Conservation (phyloP, 768 basidiomycete species). For the Boletus reticuloceps region DNA sequence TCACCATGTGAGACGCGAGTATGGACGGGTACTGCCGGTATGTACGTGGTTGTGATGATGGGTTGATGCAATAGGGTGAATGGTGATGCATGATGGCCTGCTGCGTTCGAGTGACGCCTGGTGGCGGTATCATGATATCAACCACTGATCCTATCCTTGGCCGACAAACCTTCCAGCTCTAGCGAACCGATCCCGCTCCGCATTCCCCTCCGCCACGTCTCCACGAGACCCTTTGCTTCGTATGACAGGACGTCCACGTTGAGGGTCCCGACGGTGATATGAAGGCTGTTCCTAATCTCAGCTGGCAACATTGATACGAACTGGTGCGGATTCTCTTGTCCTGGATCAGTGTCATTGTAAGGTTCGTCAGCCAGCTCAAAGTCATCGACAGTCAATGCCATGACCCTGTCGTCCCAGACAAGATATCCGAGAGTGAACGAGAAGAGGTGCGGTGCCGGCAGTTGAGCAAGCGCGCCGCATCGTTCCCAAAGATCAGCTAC, state of each 20-base stretch:
- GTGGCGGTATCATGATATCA: neutral
- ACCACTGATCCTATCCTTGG: slow-evolving; percentile 33
- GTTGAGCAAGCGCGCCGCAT: slow-evolving; percentile 6
- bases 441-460: slow-evolving; percentile 47
- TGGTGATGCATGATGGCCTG: too few relatives aligned
- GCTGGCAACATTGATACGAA: slow-evolving; percentile 51
- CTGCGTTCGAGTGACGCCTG: too few relatives aligned
- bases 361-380: slow-evolving; percentile 39
- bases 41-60: too few relatives aligned
- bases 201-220: too few relatives aligned
- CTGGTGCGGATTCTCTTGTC: slow-evolving; percentile 38
- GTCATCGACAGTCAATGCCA: slow-evolving; percentile 74
- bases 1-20: too few relatives aligned
- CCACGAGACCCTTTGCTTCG: slow-evolving; percentile 48
- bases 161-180: slow-evolving; percentile 2
- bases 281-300: slow-evolving; percentile 53
- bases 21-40: too few relatives aligned
- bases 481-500: slow-evolving; percentile 44
- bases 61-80: too few relatives aligned
- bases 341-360: slow-evolving; percentile 24
- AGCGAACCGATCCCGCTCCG: too few relatives aligned
- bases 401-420: slow-evolving; percentile 72
- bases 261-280: slow-evolving; percentile 85
- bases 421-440: slow-evolving; percentile 59
- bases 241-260: slow-evolving; percentile 50